A percentile compares a stretch with the other conserved stretches of the same genome.
Conservation (phyloP, 2,329 filamentous ascomycete species). For the Trichoderma oligosporum region DNA sequence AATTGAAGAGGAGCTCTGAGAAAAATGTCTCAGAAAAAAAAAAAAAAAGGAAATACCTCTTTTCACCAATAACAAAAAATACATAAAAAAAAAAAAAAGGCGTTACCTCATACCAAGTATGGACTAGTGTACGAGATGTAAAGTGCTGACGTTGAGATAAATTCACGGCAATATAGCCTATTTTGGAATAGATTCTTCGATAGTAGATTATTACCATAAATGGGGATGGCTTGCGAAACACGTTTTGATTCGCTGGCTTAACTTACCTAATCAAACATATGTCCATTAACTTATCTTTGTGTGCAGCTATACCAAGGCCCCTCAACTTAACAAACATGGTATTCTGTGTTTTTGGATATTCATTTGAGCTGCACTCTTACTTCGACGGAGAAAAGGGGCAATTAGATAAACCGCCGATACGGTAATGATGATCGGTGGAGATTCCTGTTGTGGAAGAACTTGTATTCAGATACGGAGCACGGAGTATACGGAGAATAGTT, state of each 20-base stretch:
- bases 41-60: neutral
- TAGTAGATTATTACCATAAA: neutral
- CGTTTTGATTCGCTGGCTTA: neutral
- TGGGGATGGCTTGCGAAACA: slow-evolving; percentile 7
- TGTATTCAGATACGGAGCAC: neutral
- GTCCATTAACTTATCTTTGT: neutral
- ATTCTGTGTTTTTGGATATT: too few relatives aligned
- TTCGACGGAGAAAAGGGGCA: too few relatives aligned
- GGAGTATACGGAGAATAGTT: neutral
- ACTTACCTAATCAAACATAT: neutral
- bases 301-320: too few relatives aligned
- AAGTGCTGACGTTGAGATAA: neutral
- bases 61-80: too few relatives aligned
- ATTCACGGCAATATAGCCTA: neutral
- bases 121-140: slow-evolving; percentile 7
- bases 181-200: neutral
- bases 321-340: neutral
- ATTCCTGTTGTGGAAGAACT: neutral
- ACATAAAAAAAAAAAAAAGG: neutral
- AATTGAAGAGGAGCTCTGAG: neutral
- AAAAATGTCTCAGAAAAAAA: slow-evolving; percentile 6
- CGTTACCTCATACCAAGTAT: neutral
- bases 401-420: too few relatives aligned
- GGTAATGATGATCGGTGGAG: neutral
- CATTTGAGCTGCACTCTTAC: too few relatives aligned